Evolutionary conservation across 2,329 filamentous ascomycete genomes (phyloP), one percentile per base, ranked within the genome.

Genomic region (Botrytis elliptica): DNA sequence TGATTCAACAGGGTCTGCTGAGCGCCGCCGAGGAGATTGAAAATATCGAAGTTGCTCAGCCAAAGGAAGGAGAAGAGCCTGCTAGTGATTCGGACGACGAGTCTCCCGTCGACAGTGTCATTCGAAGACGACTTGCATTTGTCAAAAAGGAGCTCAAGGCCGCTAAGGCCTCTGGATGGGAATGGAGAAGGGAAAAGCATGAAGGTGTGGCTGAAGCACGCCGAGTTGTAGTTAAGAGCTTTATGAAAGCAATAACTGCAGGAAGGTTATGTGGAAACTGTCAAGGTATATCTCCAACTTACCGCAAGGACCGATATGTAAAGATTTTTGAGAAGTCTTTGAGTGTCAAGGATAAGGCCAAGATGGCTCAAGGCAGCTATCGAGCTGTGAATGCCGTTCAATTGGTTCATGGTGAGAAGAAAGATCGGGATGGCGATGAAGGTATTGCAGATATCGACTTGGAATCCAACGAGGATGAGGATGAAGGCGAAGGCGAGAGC

Each of bases 241-340:
- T 99, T 77, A 86, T 97, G 75, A 88, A 88, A 71, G 88, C 91
- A 42, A 91, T 98, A 72, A 88, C 88, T 66, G 88, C 88, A 78
- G 86, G 88, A 65, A 92, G 90, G 78, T 88, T 88, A 79, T 99
- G 96, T 83, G 85, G 85, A 64, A 86, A 84, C 72, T 91, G 89
- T 77, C 84, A 85, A 68, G 92, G 92, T 42, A 89, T 96, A 75
- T 95, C 92, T 22, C 95, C 94, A 18, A 86, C 86, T 3, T 98
- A 93, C 83, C 91, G 95, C 78, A 98, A 97, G 82, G 95, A 99
- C 79, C 88, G 92, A 62, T 96, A 90, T 79, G 92, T 95, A 80
- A 99, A 98, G 83, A 94, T 99, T 71, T 99, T 98, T 82, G 91
- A 95, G 81, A 96, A 93, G 80, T 86, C 92, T 2, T 84, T 98